A percentile compares a stretch with the other conserved stretches of the same genome.
These are phyloP conservation scores for Pisolithus marmoratus DNA, from an alignment of 768 basidiomycete species.

Conservation along the genomic window DNA sequence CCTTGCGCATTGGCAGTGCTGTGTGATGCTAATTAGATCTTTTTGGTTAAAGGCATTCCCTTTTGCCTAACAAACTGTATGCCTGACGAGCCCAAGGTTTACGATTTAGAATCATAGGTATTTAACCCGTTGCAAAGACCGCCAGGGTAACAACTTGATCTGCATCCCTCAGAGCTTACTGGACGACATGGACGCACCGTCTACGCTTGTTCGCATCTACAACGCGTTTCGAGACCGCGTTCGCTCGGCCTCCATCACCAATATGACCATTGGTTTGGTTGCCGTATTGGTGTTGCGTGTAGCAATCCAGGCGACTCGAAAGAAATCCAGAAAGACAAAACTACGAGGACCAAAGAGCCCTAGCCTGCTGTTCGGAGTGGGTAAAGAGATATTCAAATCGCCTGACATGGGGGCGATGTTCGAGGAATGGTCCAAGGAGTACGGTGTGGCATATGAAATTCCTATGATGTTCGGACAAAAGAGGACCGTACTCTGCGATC, in stretches of 20 bases:
- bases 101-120: neutral
- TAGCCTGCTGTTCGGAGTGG: neutral
- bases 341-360: neutral
- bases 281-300: neutral
- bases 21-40: neutral
- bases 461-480: constrained; percentile 32
- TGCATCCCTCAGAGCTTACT: too few relatives aligned
- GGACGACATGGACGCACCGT: too few relatives aligned
- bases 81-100: neutral
- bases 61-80: neutral
- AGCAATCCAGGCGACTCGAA: neutral
- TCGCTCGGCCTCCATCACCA: too few relatives aligned
- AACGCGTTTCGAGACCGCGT: too few relatives aligned
- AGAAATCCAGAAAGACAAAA: neutral
- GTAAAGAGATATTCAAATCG: neutral
- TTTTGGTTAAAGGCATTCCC: neutral
- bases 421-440: constrained; percentile 39
- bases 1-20: too few relatives aligned
- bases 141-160: too few relatives aligned
- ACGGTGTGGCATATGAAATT: constrained; percentile 39
- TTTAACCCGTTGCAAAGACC: too few relatives aligned
- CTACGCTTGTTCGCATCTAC: too few relatives aligned
- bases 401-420: constrained; percentile 17
- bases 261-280: too few relatives aligned
- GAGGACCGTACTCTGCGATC: constrained; percentile 35